A percentile compares a stretch with the other conserved stretches of the same genome.
Evolutionary conservation across 2,329 filamentous ascomycete species (phyloP).

Genomic region (Huntiella omanensis): DNA sequence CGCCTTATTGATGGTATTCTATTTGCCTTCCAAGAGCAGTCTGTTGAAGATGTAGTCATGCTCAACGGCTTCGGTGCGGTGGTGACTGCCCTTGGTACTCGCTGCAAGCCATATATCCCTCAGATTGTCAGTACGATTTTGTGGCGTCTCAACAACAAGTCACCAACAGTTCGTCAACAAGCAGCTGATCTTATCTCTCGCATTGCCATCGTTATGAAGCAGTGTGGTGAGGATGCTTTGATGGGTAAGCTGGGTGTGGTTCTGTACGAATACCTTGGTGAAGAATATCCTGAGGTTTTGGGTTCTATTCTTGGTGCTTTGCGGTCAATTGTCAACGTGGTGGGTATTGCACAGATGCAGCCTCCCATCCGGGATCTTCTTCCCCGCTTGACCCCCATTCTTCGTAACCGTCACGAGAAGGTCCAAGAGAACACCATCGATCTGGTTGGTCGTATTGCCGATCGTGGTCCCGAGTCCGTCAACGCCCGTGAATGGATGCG

Average conservation of each 20-base stretch:
- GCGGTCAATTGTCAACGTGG: slow-evolving; percentile 89
- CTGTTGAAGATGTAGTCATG: slow-evolving; percentile 86
- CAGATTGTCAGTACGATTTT: slow-evolving; percentile 96
- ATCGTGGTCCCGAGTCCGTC: slow-evolving; percentile 88
- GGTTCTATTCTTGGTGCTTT: slow-evolving; percentile 91
- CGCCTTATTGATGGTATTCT: slow-evolving; percentile 87
- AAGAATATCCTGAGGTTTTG: slow-evolving; percentile 95
- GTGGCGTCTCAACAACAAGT: slow-evolving; percentile 95
- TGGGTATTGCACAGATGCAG: slow-evolving; percentile 96
- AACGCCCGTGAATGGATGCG: slow-evolving; percentile 99
- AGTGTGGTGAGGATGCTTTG: slow-evolving; percentile 86
- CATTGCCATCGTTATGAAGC: slow-evolving; percentile 97
- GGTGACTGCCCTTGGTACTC: slow-evolving; percentile 79
- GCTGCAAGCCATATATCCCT: slow-evolving; percentile 89
- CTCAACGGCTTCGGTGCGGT: slow-evolving; percentile 96
- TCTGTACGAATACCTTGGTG: slow-evolving; percentile 92
- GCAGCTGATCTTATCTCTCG: slow-evolving; percentile 91
- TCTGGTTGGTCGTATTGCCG: slow-evolving; percentile 89
- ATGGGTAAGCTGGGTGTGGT: slow-evolving; percentile 92
- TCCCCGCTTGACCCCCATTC: slow-evolving; percentile 87
- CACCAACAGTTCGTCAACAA: slow-evolving; percentile 87
- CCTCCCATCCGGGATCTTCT: slow-evolving; percentile 92
- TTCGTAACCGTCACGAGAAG: slow-evolving; percentile 96
- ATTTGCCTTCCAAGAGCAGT: slow-evolving; percentile 94
- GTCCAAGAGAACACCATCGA: slow-evolving; percentile 99